Conservation (phyloP, 2,329 filamentous ascomycete genomes). For the Cordyceps pruinosa region DNA sequence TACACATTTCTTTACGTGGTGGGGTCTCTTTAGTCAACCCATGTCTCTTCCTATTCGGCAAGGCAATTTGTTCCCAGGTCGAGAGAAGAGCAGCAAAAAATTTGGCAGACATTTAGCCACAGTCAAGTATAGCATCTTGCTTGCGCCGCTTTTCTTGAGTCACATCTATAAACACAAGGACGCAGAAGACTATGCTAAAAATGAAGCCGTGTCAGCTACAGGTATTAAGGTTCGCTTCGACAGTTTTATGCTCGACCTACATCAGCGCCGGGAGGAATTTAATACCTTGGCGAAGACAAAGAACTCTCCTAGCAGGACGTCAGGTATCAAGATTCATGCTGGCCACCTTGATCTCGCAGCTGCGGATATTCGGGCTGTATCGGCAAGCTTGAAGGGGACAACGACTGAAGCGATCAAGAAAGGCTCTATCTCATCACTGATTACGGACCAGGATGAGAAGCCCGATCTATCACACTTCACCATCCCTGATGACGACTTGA, state of each 20-base stretch:
- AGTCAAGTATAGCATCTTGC: conserved; percentile 90
- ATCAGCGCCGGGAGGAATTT: conserved; percentile 90
- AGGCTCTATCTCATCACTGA: conserved; percentile 43
- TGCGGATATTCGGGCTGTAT: conserved; percentile 88
- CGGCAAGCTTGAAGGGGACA: conserved; percentile 79
- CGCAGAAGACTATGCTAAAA: conserved; percentile 72
- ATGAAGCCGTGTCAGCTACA: conserved; percentile 70
- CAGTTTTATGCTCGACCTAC: conserved; percentile 94
- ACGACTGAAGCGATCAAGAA: conserved; percentile 68
- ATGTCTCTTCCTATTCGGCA: conserved; percentile 94
- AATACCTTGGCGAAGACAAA: conserved; percentile 70
- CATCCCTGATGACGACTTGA: conserved; percentile 90
- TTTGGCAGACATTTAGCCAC: conserved; percentile 96
- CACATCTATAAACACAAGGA: conserved; percentile 99
- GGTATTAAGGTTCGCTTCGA: conserved; percentile 95
- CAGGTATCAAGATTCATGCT: conserved; percentile 90
- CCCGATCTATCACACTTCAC: conserved; percentile 81
- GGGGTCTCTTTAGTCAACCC: conserved; percentile 89
- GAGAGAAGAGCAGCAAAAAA: conserved; percentile 97
- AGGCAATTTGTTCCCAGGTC: conserved; percentile 80
- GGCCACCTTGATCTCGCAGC: conserved; percentile 87
- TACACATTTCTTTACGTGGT: conserved; percentile 97
- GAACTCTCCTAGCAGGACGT: conserved; percentile 73
- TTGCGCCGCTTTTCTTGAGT: conserved; percentile 89
- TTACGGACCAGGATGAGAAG: conserved; percentile 49